These are phyloP conservation scores for Chlorella sorokiniana DNA, from an alignment of 139 green algal species.

Conservation along the genomic window DNA sequence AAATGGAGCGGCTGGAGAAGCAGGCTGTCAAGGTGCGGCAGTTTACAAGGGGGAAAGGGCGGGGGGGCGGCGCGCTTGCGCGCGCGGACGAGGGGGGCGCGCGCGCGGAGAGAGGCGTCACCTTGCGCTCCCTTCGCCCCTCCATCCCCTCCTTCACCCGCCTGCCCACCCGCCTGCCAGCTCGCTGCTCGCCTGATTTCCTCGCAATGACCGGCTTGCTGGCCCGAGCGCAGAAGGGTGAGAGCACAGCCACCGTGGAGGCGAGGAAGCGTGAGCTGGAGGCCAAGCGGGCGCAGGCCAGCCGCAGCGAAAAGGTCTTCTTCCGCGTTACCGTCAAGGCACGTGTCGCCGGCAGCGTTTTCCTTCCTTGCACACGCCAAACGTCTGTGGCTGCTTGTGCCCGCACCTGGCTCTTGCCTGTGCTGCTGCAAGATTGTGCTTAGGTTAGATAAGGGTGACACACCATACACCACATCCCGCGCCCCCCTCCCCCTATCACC, in stretches of 20 bases:
- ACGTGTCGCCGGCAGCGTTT: neutral
- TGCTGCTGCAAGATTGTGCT: too few relatives aligned
- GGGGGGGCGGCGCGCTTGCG: too few relatives aligned
- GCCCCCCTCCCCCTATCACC: neutral
- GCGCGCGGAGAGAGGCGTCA: too few relatives aligned
- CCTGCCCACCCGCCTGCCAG: too few relatives aligned
- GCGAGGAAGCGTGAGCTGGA: conserved; percentile 57
- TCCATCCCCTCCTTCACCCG: too few relatives aligned
- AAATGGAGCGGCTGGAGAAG: conserved; percentile 79
- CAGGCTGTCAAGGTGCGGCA: conserved; percentile 62
- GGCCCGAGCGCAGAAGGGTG: conserved; percentile 60
- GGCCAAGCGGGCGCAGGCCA: conserved; percentile 39
- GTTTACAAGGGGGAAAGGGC: neutral
- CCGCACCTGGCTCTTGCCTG: too few relatives aligned
- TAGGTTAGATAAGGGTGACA: too few relatives aligned
- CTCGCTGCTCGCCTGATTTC: too few relatives aligned
- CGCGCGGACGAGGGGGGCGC: too few relatives aligned
- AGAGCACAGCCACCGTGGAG: conserved; percentile 46
- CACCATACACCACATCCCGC: neutral
- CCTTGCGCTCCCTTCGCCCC: too few relatives aligned
- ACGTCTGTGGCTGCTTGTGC: too few relatives aligned
- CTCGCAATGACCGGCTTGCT: too few relatives aligned
- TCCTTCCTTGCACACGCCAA: neutral
- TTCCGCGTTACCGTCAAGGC: conserved; percentile 86
- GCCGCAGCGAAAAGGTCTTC: conserved; percentile 61